Percentiles rank a stretch among this genome's conserved stretches.
Evolutionary conservation across 2,329 filamentous ascomycete genomes (phyloP).

Genomic region (Pseudocercospora musae): DNA sequence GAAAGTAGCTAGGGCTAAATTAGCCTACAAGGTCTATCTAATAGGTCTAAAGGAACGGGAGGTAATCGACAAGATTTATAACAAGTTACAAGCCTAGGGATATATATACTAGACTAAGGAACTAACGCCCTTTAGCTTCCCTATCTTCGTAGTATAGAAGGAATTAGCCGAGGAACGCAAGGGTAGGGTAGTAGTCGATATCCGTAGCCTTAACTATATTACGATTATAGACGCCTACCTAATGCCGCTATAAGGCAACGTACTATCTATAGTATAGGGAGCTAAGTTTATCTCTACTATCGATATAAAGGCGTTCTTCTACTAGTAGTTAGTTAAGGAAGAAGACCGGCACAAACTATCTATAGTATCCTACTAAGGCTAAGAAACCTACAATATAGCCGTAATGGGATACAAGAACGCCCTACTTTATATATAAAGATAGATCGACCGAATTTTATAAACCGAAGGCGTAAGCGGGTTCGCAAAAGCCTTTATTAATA

Average conservation of each 20-base stretch:
- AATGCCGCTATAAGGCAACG: not conserved
- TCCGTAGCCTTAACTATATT: not conserved
- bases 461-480: not conserved
- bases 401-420: not conserved
- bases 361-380: not conserved
- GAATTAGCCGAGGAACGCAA: not conserved
- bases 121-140: too few relatives aligned
- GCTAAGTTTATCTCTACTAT: not conserved
- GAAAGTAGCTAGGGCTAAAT: too few relatives aligned
- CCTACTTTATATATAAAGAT: not conserved
- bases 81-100: too few relatives aligned
- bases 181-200: not conserved
- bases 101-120: too few relatives aligned
- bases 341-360: not conserved
- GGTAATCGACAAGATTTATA: too few relatives aligned
- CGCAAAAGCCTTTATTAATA: not conserved
- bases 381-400: not conserved
- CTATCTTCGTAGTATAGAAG: too few relatives aligned
- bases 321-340: not conserved
- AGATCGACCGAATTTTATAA: not conserved
- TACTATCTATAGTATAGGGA: not conserved
- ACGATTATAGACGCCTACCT: not conserved
- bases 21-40: too few relatives aligned
- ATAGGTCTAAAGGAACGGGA: too few relatives aligned
- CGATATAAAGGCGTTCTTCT: not conserved